Conservation (phyloP, 257 asterid genomes). For the Solanum sparsipilum region DNA sequence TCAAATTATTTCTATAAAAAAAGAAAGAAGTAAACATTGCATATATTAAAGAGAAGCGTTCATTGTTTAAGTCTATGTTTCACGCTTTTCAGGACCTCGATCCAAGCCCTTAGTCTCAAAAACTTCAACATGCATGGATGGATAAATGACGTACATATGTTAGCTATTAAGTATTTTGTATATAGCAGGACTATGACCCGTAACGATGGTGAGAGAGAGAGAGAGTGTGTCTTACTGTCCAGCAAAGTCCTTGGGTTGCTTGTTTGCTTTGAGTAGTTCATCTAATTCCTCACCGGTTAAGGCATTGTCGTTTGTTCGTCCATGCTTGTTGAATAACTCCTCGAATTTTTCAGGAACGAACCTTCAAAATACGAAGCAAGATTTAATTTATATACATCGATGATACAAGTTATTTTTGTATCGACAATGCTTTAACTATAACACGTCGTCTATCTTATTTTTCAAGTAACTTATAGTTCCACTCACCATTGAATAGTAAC, state of each 20-base stretch:
- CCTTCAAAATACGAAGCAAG: background rate
- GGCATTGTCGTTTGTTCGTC: constrained; percentile 14
- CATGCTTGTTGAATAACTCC: constrained; percentile 41
- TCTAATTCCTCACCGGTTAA: background rate
- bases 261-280: background rate
- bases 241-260: background rate
- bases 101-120: background rate
- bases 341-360: constrained; percentile 33
- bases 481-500: background rate
- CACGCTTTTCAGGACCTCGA: background rate
- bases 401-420: background rate
- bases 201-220: background rate
- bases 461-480: background rate
- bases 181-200: background rate
- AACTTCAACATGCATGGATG: background rate
- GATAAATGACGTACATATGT: accelerated
- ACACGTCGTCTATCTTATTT: background rate
- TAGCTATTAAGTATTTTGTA: background rate
- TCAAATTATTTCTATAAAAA: background rate
- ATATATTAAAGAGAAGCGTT: background rate
- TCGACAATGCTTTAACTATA: background rate
- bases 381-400: background rate
- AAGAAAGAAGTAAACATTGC: background rate
- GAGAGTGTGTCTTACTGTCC: background rate
- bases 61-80: background rate